phyloP scores from a whole-genome alignment of 257 asterid genomes.

The Capsicum chinense region DNA sequence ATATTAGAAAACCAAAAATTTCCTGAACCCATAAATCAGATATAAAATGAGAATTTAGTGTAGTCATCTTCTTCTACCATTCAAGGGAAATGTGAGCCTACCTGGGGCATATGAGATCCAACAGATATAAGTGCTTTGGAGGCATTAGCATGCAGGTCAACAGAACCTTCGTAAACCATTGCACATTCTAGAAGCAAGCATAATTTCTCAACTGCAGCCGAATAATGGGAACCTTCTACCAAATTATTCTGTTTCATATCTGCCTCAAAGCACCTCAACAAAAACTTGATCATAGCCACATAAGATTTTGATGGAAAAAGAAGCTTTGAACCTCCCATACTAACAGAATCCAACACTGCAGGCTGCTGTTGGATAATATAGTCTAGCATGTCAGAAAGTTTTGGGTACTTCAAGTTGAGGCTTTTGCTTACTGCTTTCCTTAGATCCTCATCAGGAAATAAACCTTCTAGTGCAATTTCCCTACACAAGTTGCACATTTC shows the following conservation, averaged over 20 bases:
- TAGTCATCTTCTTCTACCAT: constrained; percentile 20
- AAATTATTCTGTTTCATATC: constrained; percentile 56
- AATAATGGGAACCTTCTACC: constrained; percentile 52
- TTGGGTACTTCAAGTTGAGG: constrained; percentile 63
- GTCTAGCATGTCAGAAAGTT: constrained; percentile 76
- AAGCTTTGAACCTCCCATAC: constrained; percentile 58
- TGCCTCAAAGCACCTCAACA: constrained; percentile 89
- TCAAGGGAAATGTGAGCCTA: constrained; percentile 38
- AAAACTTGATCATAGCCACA: constrained; percentile 83
- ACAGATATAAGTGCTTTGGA: constrained; percentile 84
- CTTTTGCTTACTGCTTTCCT: constrained; percentile 51
- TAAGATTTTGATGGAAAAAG: constrained; percentile 74
- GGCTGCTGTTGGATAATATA: constrained; percentile 83
- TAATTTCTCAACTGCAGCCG: constrained; percentile 59
- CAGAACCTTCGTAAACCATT: constrained; percentile 86
- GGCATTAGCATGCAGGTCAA: constrained; percentile 89
- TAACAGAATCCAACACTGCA: constrained; percentile 51
- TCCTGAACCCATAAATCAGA: constrained; percentile 27
- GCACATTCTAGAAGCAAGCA: constrained; percentile 83
- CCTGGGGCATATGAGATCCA: constrained; percentile 84
- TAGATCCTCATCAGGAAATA: constrained; percentile 83
- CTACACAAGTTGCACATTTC: constrained; percentile 45
- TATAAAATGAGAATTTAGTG: constrained; percentile 4
- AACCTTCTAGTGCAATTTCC: constrained; percentile 96
- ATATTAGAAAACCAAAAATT: constrained; percentile 31